Percentiles rank a stretch among this genome's conserved stretches.
Evolutionary conservation across 352 stramenopile genomes (phyloP).

Genomic region (Globisporangium barbulae): DNA sequence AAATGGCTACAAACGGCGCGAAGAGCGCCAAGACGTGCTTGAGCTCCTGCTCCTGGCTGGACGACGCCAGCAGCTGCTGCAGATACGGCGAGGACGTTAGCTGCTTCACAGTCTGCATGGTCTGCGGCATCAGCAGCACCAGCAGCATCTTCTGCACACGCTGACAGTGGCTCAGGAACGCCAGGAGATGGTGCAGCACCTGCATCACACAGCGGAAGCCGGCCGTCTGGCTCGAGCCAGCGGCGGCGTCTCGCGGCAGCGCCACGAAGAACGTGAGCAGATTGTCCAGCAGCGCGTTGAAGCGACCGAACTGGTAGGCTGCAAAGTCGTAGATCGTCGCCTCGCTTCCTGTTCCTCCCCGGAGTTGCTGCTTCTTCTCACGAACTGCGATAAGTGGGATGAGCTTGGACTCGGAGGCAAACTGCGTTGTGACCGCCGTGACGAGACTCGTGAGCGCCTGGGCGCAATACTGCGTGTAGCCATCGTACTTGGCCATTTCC

Average conservation of each 20-base stretch:
- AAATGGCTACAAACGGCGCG: conserved; percentile 23
- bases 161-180: conserved; percentile 45
- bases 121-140: conserved; percentile 31
- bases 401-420: conserved; percentile 38
- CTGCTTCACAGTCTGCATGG: conserved; percentile 40
- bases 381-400: conserved; percentile 40
- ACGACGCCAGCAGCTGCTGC: conserved; percentile 45
- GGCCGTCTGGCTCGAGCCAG: conserved; percentile 20
- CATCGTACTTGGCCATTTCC: conserved; percentile 32
- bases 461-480: conserved; percentile 27
- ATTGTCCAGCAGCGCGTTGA: conserved; percentile 63
- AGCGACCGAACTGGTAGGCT: conserved; percentile 39
- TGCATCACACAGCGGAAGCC: conserved; percentile 61
- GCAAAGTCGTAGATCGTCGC: conserved; percentile 21
- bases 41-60: conserved; percentile 46
- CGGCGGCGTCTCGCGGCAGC: conserved; percentile 26
- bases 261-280: conserved; percentile 60
- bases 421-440: conserved; percentile 21
- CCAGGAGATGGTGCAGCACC: conserved; percentile 59
- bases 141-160: conserved; percentile 33
- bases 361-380: conserved; percentile 12
- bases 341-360: conserved; percentile 2
- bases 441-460: conserved; percentile 28
- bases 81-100: conserved; percentile 64
- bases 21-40: conserved; percentile 42